phyloP scores from a whole-genome alignment of 2,329 filamentous ascomycete genomes.

The Macrophomina pseudophaseolina region DNA sequence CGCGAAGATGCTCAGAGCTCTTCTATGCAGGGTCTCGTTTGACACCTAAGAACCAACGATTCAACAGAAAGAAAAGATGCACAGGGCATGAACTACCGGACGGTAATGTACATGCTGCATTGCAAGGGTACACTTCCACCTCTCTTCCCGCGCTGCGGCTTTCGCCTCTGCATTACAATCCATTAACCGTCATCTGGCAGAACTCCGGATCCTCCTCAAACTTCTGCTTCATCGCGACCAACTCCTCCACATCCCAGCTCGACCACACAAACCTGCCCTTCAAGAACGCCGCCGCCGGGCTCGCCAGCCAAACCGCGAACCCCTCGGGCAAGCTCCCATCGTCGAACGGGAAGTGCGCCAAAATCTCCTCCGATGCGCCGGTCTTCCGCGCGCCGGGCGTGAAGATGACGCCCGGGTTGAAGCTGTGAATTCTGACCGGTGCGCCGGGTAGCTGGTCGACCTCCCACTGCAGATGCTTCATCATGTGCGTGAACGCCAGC shows the following conservation, averaged over 20 bases:
- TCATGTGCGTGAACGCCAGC: constrained; percentile 8
- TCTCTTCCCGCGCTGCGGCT: too few relatives aligned
- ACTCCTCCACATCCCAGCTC: constrained; percentile 41
- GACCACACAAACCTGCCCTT: constrained; percentile 32
- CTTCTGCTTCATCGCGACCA: constrained; percentile 25
- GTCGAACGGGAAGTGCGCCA: neutral
- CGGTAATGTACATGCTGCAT: too few relatives aligned
- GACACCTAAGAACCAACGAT: too few relatives aligned
- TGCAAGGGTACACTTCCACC: too few relatives aligned
- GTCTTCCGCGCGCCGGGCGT: neutral
- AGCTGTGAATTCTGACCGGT: neutral
- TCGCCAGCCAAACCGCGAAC: constrained; percentile 43
- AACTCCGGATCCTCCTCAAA: neutral
- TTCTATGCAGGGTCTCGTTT: too few relatives aligned
- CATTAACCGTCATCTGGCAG: neutral
- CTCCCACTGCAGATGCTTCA: constrained; percentile 26
- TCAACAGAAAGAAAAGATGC: too few relatives aligned
- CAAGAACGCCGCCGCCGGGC: constrained; percentile 33
- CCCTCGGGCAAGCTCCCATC: neutral
- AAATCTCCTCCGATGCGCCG: neutral
- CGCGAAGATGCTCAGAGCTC: too few relatives aligned
- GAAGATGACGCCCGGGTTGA: neutral
- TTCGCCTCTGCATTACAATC: too few relatives aligned
- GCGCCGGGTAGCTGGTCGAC: neutral
- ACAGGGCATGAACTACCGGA: too few relatives aligned